Base-by-base conservation (phyloP, 345 rosid species). In the Stellera chamaejasme region DNA sequence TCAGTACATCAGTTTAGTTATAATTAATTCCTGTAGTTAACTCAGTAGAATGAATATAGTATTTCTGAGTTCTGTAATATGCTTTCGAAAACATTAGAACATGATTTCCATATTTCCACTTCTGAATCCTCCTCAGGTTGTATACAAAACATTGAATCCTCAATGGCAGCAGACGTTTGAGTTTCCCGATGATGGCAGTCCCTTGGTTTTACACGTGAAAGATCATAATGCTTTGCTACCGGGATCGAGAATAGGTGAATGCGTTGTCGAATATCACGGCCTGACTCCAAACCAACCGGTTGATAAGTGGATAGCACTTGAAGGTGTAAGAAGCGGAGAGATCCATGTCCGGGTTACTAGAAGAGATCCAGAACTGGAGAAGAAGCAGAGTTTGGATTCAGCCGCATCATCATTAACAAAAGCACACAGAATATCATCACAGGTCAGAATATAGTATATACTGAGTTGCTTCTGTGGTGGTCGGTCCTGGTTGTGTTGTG, bases 291-390 rank as follows among this genome's bases (percentile, higher is more conserved):
- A 89, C 61, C 72, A 86, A 64, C 73, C 75, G 62, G 73, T 79
- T 0, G 91, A 89, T 66, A 89, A 86, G 68, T 89, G 97, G 97
- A 86, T 89, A 69, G 91, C 95, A 42, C 92, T 89, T 56, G 91
- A 83, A 70, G 95, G 95, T 55, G 97, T 89, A 62, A 89, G 54
- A 52, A 73, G 58, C 39, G 97, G 95, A n/a, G 97, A 89, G 77
- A 79, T 89, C 66, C 95, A 69, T 44, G 36, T 89, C 27, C 87
- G 61, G 69, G 69, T 89, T 52, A 83, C 95, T 9, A 76, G 88
- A 71, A 82, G 76, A 77, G 67, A 83, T 75, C 81, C 84, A 0
- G 91, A 80, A 58, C 23, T 61, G 12, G 73, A 44, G n/a, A 80
- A 70, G 79, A 69, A 76, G 11, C 27, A 69, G 12, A 82, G 82